Conservation (phyloP, 2,329 filamentous ascomycete genomes). For the Aureobasidium vineae region DNA sequence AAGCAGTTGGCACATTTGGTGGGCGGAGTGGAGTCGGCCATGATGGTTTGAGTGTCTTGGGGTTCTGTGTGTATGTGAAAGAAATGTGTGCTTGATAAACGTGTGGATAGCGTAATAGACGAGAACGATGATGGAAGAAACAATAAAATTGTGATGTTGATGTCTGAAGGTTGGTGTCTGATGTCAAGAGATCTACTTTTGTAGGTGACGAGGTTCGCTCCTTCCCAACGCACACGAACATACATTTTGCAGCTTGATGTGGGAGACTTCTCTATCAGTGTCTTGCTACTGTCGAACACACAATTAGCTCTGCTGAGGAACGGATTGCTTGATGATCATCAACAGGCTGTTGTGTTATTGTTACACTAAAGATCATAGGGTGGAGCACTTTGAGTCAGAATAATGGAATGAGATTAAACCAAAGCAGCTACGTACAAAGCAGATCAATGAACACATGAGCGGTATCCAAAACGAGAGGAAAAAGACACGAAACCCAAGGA, state of each 20-base stretch:
- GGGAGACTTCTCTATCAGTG: too few species aligned
- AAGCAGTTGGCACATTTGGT: neutral
- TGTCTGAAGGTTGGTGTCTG: neutral
- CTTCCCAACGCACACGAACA: neutral
- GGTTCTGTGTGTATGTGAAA: neutral
- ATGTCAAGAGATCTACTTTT: neutral
- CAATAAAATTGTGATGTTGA: neutral
- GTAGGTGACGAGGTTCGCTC: neutral
- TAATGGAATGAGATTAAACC: neutral
- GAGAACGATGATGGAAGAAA: neutral
- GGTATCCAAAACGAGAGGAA: neutral
- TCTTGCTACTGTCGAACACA: too few species aligned
- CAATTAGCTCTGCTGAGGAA: too few species aligned
- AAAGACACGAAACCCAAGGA: neutral
- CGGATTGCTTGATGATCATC: too few species aligned
- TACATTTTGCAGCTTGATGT: too few species aligned
- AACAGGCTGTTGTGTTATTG: too few species aligned
- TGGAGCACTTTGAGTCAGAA: too few species aligned
- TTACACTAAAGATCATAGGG: too few species aligned
- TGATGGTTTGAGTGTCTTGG: neutral
- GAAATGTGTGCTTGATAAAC: neutral
- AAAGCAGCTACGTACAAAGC: neutral
- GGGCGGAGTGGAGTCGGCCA: neutral
- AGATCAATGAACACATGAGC: neutral
- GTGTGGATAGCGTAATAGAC: too few species aligned